A percentile compares a stretch with the other conserved stretches of the same genome.
Evolutionary conservation across 2,329 filamentous ascomycete genomes (phyloP).

Genomic region (Basipetospora chlamydospora): DNA sequence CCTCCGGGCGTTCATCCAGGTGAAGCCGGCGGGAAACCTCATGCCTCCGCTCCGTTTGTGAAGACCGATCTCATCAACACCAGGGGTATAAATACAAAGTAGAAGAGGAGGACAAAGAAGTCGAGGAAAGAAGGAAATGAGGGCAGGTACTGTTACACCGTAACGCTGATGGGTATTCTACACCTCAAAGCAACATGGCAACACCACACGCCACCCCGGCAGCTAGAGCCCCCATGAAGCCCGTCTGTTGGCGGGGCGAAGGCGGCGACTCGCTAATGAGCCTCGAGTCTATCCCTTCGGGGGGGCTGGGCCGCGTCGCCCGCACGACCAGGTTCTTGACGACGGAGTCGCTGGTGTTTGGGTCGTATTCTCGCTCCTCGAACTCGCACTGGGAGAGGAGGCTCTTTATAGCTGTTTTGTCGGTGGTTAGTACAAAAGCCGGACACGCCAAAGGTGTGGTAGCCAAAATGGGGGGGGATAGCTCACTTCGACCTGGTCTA

Average conservation of each 20-base stretch:
- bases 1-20: too few species aligned
- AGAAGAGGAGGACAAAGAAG: too few species aligned
- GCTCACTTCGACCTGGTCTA: slow-evolving; percentile 2
- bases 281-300: slow-evolving; percentile 7
- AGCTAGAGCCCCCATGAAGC: slow-evolving; percentile 1
- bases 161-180: too few species aligned
- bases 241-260: not conserved
- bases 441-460: too few species aligned
- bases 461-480: not conserved
- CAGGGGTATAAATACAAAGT: too few species aligned
- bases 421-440: not conserved
- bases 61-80: too few species aligned
- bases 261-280: slow-evolving; percentile 5
- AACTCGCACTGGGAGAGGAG: slow-evolving; percentile 23
- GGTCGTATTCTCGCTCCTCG: slow-evolving; percentile 14
- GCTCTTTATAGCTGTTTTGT: slow-evolving; percentile 17
- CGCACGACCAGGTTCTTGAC: slow-evolving; percentile 20
- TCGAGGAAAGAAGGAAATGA: too few species aligned
- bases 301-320: slow-evolving; percentile 15
- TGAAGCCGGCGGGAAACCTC: too few species aligned
- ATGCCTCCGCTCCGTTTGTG: too few species aligned
- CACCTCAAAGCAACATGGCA: slow-evolving; percentile 1
- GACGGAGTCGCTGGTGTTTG: slow-evolving; percentile 15
- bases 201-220: slow-evolving; percentile 2
- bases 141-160: too few species aligned